Evolutionary conservation across 768 basidiomycete species (phyloP).

Genomic region (Piloderma croceum): DNA sequence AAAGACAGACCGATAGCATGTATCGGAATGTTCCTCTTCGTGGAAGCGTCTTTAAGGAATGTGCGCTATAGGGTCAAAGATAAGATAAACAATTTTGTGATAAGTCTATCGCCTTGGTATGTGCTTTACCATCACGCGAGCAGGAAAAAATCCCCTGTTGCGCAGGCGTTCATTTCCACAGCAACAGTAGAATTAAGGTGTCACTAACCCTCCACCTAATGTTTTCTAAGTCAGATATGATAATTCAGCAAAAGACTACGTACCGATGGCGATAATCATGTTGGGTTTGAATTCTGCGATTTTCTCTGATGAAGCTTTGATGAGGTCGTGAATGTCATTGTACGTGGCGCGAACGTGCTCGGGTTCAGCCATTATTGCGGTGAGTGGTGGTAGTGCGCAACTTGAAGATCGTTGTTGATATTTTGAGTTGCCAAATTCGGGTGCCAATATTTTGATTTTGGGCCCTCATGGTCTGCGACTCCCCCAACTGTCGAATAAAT

Average conservation of each 20-base stretch:
- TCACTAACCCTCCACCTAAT: slow-evolving; percentile 74
- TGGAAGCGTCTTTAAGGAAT: slow-evolving; percentile 66
- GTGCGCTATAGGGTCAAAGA: slow-evolving; percentile 53
- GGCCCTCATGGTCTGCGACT: no score
- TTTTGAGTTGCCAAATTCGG: slow-evolving; percentile 1
- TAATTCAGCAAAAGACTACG: slow-evolving; percentile 14
- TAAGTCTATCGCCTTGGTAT: no score
- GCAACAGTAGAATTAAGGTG: slow-evolving; percentile 8
- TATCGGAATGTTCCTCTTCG: slow-evolving; percentile 80
- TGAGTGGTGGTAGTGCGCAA: slow-evolving; percentile 16
- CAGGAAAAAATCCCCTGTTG: slow-evolving; percentile 88
- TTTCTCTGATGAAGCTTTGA: slow-evolving; percentile 55
- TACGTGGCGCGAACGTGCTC: slow-evolving; percentile 74
- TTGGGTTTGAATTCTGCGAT: slow-evolving; percentile 86
- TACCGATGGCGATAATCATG: slow-evolving; percentile 78
- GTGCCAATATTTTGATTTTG: no score
- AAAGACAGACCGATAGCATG: slow-evolving; percentile 95
- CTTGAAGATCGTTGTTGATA: not conserved
- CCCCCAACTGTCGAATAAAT: no score
- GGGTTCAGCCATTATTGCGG: slow-evolving; percentile 38
- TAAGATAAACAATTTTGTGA: not conserved
- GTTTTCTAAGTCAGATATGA: slow-evolving; percentile 1
- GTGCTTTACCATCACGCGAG: slow-evolving; percentile 77
- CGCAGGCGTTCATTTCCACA: slow-evolving; percentile 13
- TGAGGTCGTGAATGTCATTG: slow-evolving; percentile 89